Evolutionary conservation across 2,329 filamentous ascomycete genomes (phyloP).

Genomic region (Penicillium sp.): DNA sequence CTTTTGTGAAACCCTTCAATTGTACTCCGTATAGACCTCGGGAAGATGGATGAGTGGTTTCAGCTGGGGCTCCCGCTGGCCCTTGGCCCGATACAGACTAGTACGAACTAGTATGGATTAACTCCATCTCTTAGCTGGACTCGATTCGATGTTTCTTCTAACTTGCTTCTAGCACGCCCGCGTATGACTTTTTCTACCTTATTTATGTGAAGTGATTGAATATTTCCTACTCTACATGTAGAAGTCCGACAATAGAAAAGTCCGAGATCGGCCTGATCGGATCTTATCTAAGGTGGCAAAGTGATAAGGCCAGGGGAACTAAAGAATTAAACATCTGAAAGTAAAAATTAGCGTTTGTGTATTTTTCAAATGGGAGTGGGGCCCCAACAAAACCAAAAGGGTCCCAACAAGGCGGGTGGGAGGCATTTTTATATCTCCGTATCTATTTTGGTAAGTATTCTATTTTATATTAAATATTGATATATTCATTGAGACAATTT

Average conservation of each 20-base stretch:
- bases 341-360: constrained; percentile 7
- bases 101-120: background rate
- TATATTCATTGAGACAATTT: background rate
- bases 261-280: background rate
- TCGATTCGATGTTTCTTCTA: background rate
- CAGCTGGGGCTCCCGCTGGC: background rate
- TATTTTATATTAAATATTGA: background rate
- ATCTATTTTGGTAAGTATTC: background rate
- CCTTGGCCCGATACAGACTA: background rate
- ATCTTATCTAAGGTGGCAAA: constrained; percentile 13
- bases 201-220: background rate
- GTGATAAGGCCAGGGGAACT: background rate
- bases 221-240: background rate
- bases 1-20: background rate
- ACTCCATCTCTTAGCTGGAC: background rate
- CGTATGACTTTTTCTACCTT: background rate
- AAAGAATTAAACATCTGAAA: background rate
- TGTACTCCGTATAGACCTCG: background rate
- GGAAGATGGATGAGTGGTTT: background rate
- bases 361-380: constrained; percentile 11
- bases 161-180: background rate
- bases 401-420: constrained; percentile 21
- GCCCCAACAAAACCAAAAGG: constrained; percentile 24
- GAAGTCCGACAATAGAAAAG: background rate
- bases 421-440: background rate